Conservation (phyloP, 2,329 filamentous ascomycete species). For the Botrytis byssoidea region DNA sequence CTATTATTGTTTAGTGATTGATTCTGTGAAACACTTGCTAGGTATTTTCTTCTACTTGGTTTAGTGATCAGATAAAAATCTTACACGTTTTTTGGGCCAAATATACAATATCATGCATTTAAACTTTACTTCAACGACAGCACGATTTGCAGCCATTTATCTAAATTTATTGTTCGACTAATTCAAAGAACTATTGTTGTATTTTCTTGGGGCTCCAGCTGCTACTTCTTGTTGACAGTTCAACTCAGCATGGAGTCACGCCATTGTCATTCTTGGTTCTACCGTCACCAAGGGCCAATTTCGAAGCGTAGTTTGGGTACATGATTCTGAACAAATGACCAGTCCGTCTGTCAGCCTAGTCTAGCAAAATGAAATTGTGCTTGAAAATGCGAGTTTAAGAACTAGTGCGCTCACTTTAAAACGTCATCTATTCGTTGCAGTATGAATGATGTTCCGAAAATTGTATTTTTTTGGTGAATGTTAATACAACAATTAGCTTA, state of each 20-base stretch:
- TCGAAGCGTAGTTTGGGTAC: background rate
- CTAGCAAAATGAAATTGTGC: background rate
- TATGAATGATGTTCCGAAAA: background rate
- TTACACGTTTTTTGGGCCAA: background rate
- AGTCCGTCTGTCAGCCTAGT: background rate
- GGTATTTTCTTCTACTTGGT: background rate
- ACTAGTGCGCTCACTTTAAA: background rate
- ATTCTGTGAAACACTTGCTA: background rate
- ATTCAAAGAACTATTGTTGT: background rate
- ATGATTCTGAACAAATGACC: background rate
- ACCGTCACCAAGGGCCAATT: background rate
- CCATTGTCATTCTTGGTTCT: background rate
- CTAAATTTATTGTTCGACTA: background rate
- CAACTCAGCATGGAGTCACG: background rate
- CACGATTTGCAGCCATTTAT: background rate
- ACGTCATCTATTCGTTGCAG: background rate
- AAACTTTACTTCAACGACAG: background rate
- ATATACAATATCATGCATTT: background rate
- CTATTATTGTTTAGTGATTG: background rate
- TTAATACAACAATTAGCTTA: background rate
- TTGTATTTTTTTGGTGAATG: background rate
- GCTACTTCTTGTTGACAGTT: background rate
- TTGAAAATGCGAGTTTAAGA: background rate
- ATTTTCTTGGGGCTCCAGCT: background rate
- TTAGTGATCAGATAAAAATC: background rate